A percentile compares a stretch with the other conserved stretches of the same genome.
Conservation (phyloP, 2,329 filamentous ascomycete genomes). For the Ceratocystis ficicola region DNA sequence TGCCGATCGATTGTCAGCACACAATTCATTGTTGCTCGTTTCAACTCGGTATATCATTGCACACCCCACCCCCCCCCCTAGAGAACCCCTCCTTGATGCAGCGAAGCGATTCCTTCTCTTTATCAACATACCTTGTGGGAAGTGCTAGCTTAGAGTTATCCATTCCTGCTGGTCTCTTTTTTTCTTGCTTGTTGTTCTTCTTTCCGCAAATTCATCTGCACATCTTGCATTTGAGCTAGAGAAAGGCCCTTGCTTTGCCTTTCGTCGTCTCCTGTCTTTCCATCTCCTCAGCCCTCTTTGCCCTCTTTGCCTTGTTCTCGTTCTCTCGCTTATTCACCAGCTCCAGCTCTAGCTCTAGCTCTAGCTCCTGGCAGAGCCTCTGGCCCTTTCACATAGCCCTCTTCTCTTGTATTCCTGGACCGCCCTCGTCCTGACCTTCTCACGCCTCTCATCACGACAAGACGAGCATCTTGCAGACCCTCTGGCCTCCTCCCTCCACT, state of each 20-base stretch:
- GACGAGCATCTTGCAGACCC: neutral
- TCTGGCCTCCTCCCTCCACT: neutral
- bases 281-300: neutral
- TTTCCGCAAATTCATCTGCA: neutral
- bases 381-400: too few species aligned
- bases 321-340: too few species aligned
- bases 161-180: constrained; percentile 9
- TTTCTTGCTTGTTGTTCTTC: neutral
- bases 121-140: neutral
- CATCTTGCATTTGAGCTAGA: constrained; percentile 5
- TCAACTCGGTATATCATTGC: neutral
- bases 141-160: too few species aligned
- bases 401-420: too few species aligned
- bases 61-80: neutral
- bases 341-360: too few species aligned
- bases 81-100: neutral
- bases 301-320: too few species aligned
- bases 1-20: too few species aligned
- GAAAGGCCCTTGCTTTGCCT: constrained; percentile 1
- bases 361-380: too few species aligned
- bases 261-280: neutral
- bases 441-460: neutral
- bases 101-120: constrained; percentile 6
- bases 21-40: too few species aligned
- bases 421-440: neutral